Percentiles rank a stretch among this genome's conserved stretches.
phyloP scores from a whole-genome alignment of 179 eudicot genomes.

The Patellifolia procumbens region DNA sequence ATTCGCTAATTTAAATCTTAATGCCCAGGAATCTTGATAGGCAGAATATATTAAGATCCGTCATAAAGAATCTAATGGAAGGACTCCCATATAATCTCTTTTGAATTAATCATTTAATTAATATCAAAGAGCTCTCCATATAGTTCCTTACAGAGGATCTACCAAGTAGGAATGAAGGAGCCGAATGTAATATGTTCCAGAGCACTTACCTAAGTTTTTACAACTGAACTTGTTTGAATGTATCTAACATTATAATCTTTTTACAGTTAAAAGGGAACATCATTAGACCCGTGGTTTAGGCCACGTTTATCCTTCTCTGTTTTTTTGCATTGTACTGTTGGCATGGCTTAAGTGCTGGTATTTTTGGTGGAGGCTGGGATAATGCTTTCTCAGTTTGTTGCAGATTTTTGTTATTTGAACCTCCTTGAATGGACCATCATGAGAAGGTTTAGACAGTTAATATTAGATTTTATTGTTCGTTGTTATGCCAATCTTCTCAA shows the following conservation, averaged over 20 bases:
- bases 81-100: too few species aligned
- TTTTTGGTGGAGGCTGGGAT: not conserved
- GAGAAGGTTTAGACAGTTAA: not conserved
- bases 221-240: not conserved
- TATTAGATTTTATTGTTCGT: not conserved
- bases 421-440: not conserved
- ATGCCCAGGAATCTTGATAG: too few species aligned
- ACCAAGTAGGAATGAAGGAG: too few species aligned
- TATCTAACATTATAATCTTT: not conserved
- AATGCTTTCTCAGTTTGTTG: constrained; percentile 8
- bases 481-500: constrained; percentile 12
- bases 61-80: too few species aligned
- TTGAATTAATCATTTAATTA: too few species aligned
- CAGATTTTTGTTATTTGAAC: not conserved
- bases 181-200: too few species aligned
- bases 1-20: too few species aligned
- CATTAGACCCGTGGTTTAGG: not conserved
- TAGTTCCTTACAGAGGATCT: too few species aligned
- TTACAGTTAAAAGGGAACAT: not conserved
- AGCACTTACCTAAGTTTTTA: too few species aligned
- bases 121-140: too few species aligned
- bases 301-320: not conserved
- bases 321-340: not conserved
- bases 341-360: not conserved
- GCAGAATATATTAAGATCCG: too few species aligned